A percentile compares a stretch with the other conserved stretches of the same genome.
These are phyloP conservation scores for Russula olivacea DNA, from an alignment of 768 basidiomycete genomes.

Conservation along the genomic window DNA sequence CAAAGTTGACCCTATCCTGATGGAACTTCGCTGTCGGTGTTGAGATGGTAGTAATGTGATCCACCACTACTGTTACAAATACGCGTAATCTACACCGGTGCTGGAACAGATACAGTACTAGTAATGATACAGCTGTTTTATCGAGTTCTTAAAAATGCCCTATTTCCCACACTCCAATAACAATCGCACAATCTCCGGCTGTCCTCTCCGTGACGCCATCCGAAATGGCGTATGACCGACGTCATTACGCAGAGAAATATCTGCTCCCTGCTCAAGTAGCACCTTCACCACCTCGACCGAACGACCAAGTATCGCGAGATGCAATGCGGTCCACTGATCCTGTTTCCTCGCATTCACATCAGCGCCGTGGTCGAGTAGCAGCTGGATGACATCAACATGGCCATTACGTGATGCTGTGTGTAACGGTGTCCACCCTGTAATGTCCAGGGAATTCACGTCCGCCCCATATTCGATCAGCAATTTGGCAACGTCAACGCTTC, in stretches of 20 bases:
- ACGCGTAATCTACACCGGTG: too few species aligned
- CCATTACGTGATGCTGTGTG: background rate
- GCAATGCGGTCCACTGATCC: background rate
- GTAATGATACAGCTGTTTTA: too few species aligned
- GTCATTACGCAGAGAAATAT: background rate
- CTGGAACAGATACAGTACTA: too few species aligned
- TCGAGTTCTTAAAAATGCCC: too few species aligned
- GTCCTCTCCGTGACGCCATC: background rate
- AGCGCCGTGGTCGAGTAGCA: background rate
- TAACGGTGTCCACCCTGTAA: too few species aligned
- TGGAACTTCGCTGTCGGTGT: too few species aligned
- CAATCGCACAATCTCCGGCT: background rate
- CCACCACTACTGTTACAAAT: too few species aligned
- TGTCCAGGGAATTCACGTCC: background rate
- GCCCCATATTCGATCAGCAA: background rate
- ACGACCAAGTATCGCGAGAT: background rate
- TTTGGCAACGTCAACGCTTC: background rate
- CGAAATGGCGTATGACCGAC: background rate
- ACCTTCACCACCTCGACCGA: background rate
- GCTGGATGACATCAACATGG: background rate
- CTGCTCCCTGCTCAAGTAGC: background rate
- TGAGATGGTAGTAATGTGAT: too few species aligned
- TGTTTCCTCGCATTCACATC: background rate
- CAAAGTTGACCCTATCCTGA: too few species aligned
- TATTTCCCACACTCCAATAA: background rate